Conservation (phyloP, 2,329 filamentous ascomycete species). For the Aureobasidium sp. region DNA sequence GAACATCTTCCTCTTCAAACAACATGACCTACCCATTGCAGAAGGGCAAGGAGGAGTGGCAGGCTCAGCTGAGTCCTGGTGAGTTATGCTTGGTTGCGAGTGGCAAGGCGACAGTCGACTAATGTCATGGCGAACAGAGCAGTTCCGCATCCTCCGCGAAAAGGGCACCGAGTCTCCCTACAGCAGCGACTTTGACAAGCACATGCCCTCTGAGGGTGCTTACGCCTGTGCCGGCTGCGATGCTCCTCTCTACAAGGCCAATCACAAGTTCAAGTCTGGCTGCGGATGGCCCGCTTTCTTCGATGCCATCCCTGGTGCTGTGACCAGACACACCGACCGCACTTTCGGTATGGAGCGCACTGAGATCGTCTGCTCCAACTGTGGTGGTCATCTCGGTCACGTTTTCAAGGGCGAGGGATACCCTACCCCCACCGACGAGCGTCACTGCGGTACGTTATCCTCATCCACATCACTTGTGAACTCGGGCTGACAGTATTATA, state of each 20-base stretch:
- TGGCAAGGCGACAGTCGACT: neutral
- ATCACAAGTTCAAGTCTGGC: constrained; percentile 90
- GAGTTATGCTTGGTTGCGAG: constrained; percentile 17
- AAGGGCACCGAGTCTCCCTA: constrained; percentile 83
- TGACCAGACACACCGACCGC: constrained; percentile 70
- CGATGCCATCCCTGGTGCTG: constrained; percentile 85
- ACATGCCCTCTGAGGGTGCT: constrained; percentile 64
- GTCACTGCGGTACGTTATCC: constrained; percentile 59
- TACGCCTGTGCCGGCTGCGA: constrained; percentile 84
- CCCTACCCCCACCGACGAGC: constrained; percentile 79
- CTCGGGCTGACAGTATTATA: neutral
- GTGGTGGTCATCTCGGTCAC: constrained; percentile 84
- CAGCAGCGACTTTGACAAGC: constrained; percentile 79
- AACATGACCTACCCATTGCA: constrained; percentile 72
- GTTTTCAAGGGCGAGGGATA: constrained; percentile 88
- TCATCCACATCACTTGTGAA: too few relatives aligned
- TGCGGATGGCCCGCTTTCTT: constrained; percentile 99
- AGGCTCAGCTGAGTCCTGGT: constrained; percentile 69
- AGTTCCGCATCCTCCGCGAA: constrained; percentile 87
- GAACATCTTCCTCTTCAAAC: constrained; percentile 45
- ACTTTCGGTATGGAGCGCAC: constrained; percentile 75
- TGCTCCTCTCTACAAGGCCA: constrained; percentile 82
- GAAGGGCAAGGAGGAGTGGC: constrained; percentile 79
- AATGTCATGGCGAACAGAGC: constrained; percentile 49
- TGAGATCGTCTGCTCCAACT: constrained; percentile 92